Evolutionary conservation across 768 basidiomycete genomes (phyloP).

Genomic region (Lentinula edodes): DNA sequence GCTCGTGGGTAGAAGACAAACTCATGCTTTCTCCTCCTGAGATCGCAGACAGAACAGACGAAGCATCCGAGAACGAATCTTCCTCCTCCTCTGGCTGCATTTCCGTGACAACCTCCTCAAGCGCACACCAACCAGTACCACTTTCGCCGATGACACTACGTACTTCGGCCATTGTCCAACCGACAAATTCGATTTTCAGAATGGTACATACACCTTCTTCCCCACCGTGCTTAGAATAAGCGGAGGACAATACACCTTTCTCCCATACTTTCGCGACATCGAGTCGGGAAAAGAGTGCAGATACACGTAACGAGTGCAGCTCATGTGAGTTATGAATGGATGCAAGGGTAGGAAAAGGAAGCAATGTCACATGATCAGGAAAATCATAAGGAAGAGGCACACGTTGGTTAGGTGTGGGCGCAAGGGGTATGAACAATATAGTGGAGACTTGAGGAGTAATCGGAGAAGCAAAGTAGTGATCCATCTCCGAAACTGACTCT

Average conservation of each 20-base stretch:
- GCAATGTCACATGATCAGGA: slow-evolving; percentile 28
- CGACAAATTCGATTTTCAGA: slow-evolving; percentile 64
- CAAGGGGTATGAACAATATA: slow-evolving; percentile 68
- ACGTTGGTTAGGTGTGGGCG: slow-evolving; percentile 66
- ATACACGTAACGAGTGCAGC: slow-evolving; percentile 58
- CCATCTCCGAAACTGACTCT: slow-evolving; percentile 34
- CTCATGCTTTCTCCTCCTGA: slow-evolving; percentile 7
- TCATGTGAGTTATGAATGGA: slow-evolving; percentile 47
- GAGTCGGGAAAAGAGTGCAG: slow-evolving; percentile 63
- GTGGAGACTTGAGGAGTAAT: slow-evolving; percentile 44
- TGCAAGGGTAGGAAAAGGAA: slow-evolving; percentile 50
- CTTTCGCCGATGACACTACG: slow-evolving; percentile 65
- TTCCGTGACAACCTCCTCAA: slow-evolving; percentile 46
- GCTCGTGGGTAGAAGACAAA: background rate
- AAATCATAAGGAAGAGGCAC: slow-evolving; percentile 44
- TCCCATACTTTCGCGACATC: slow-evolving; percentile 69
- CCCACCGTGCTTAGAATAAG: slow-evolving; percentile 41
- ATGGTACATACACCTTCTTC: slow-evolving; percentile 55
- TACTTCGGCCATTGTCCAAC: slow-evolving; percentile 67
- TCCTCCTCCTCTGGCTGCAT: slow-evolving; percentile 25
- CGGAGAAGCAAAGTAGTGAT: slow-evolving; percentile 55
- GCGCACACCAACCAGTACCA: slow-evolving; percentile 67
- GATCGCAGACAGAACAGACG: slow-evolving; percentile 22
- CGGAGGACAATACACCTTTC: slow-evolving; percentile 52
- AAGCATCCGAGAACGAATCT: slow-evolving; percentile 24